phyloP scores from a whole-genome alignment of 768 basidiomycete genomes.

The Termitomyces sp. region DNA sequence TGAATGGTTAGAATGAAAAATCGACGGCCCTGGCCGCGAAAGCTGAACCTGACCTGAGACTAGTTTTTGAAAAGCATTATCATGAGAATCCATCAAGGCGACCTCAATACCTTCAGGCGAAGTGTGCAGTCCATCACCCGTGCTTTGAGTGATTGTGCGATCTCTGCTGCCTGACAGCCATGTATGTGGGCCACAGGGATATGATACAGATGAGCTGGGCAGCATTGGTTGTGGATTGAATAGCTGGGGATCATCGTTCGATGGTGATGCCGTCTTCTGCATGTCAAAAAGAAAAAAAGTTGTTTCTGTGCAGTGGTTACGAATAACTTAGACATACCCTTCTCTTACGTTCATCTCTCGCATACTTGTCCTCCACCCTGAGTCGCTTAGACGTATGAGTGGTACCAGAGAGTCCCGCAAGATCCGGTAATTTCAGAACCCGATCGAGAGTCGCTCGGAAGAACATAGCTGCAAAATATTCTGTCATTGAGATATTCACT shows the following conservation, averaged over 20 bases:
- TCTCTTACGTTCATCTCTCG: neutral
- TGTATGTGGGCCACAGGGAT: neutral
- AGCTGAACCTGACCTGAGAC: neutral
- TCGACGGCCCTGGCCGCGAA: neutral
- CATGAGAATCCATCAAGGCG: neutral
- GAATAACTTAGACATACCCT: neutral
- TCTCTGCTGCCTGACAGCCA: neutral
- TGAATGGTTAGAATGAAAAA: neutral
- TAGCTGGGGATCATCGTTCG: neutral
- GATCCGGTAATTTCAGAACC: slow-evolving; percentile 38
- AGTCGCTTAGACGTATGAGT: neutral
- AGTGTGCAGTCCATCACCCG: neutral
- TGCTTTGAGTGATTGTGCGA: neutral
- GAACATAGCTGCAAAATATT: slow-evolving; percentile 22
- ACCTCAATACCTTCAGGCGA: neutral
- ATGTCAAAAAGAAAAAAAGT: neutral
- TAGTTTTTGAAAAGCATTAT: neutral
- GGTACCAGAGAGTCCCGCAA: slow-evolving; percentile 30
- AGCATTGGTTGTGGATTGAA: neutral
- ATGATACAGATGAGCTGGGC: neutral
- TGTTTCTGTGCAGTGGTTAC: neutral
- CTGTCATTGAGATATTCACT: neutral
- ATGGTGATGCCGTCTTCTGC: neutral
- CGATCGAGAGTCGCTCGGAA: slow-evolving; percentile 31
- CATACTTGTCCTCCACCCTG: neutral